Percentiles rank a stretch among this genome's conserved stretches.
phyloP scores from a whole-genome alignment of 2,329 filamentous ascomycete genomes.

The Fusarium sp. region DNA sequence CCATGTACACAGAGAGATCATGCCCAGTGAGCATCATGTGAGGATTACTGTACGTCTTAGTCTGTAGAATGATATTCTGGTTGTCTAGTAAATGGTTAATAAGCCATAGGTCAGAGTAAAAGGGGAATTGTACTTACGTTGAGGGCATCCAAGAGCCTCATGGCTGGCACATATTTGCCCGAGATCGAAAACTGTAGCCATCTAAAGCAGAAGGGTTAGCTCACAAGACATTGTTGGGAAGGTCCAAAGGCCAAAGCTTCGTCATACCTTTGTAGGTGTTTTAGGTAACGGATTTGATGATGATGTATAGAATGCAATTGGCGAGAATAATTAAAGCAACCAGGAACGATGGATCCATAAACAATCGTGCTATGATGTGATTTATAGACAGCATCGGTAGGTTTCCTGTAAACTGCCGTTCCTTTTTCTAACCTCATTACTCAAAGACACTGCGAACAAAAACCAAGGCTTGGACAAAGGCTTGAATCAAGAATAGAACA shows the following conservation, averaged over 20 bases:
- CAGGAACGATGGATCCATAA: rapidly evolving
- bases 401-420: rapidly evolving
- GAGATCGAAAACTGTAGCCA: background rate
- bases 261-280: too few species aligned
- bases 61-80: background rate
- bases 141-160: background rate
- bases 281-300: too few species aligned
- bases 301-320: rapidly evolving
- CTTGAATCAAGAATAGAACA: rapidly evolving
- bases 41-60: background rate
- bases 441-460: background rate
- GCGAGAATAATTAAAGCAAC: rapidly evolving
- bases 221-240: too few species aligned
- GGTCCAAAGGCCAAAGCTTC: rapidly evolving
- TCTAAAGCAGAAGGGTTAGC: rapidly evolving
- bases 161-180: background rate
- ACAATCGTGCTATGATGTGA: rapidly evolving
- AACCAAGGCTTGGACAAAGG: rapidly evolving
- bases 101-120: rapidly evolving
- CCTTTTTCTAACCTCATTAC: rapidly evolving
- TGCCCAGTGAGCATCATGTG: background rate
- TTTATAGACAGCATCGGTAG: rapidly evolving
- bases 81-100: rapidly evolving
- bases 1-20: background rate
- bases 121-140: rapidly evolving